These are phyloP conservation scores for Agapanthus africanus DNA, from an alignment of 106 monocot genomes.

Conservation along the genomic window DNA sequence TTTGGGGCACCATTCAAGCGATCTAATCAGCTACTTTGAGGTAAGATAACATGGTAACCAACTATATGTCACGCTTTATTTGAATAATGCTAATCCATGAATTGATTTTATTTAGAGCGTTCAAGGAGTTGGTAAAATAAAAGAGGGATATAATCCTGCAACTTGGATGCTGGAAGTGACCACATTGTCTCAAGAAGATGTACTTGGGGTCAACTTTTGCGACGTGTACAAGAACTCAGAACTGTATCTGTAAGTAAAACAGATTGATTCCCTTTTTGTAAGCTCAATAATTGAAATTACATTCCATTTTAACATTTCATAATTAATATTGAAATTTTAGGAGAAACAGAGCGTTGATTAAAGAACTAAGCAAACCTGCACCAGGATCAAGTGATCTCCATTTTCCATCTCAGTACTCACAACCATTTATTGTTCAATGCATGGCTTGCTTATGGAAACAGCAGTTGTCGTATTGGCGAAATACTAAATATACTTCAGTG, in stretches of 20 bases:
- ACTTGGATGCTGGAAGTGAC: conserved; percentile 51
- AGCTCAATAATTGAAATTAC: neutral
- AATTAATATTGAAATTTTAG: conserved; percentile 5
- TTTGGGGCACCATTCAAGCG: conserved; percentile 4
- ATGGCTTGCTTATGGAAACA: conserved; percentile 36
- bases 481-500: conserved; percentile 22
- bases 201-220: conserved; percentile 28
- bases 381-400: conserved; percentile 18
- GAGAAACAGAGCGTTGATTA: conserved; percentile 21
- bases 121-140: conserved; percentile 21
- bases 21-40: conserved; percentile 15
- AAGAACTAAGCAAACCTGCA: conserved; percentile 12
- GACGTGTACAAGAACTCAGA: conserved; percentile 35
- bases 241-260: conserved; percentile 18
- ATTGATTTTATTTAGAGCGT: conserved; percentile 10
- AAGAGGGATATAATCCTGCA: conserved; percentile 38
- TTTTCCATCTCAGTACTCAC: conserved; percentile 17
- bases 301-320: neutral
- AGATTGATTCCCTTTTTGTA: neutral
- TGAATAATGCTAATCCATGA: too few relatives aligned
- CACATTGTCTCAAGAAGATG: conserved; percentile 25
- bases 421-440: conserved; percentile 13
- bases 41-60: neutral
- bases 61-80: neutral
- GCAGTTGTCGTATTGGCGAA: conserved; percentile 25